Evolutionary conservation across 1,139 yeast species (phyloP).

Genomic region (Kodamaea alishanica): DNA sequence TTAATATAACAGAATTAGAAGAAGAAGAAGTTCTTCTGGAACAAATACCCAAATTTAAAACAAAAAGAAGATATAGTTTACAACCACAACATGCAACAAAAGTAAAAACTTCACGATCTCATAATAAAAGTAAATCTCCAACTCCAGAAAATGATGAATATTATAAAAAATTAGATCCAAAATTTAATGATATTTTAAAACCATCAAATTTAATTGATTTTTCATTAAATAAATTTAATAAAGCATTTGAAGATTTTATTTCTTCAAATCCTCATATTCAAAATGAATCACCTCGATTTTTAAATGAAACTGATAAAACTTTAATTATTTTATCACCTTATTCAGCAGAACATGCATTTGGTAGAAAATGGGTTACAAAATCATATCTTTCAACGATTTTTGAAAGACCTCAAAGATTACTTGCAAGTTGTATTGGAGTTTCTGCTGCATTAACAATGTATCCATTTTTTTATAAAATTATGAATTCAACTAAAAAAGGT

Average conservation of each 20-base stretch:
- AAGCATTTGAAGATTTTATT: constrained; percentile 46
- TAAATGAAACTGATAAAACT: constrained; percentile 46
- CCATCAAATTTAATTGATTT: constrained; percentile 36
- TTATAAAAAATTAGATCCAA: constrained; percentile 15
- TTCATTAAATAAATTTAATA: constrained; percentile 36
- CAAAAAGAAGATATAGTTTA: constrained; percentile 29
- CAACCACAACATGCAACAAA: constrained; percentile 26
- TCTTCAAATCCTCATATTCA: constrained; percentile 54
- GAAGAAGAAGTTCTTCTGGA: constrained; percentile 32
- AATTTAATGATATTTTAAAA: constrained; percentile 24
- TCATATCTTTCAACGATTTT: constrained; percentile 67
- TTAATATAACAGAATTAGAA: constrained; percentile 31
- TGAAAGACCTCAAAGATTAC: constrained; percentile 77
- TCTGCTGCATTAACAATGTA: constrained; percentile 72
- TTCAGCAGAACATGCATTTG: constrained; percentile 65
- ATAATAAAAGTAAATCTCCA: constrained; percentile 2
- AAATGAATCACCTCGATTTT: constrained; percentile 46
- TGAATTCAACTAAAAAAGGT: constrained; percentile 46
- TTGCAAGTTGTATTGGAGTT: constrained; percentile 74
- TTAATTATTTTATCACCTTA: constrained; percentile 56
- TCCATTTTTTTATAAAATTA: constrained; percentile 57
- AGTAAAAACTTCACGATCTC: constrained; percentile 1
- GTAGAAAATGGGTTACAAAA: constrained; percentile 74
- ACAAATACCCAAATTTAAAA: constrained; percentile 38
- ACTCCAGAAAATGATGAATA: constrained; percentile 8